phyloP scores from a whole-genome alignment of 176 grass and related monocot species.

The Cenchrus fungigraminus region DNA sequence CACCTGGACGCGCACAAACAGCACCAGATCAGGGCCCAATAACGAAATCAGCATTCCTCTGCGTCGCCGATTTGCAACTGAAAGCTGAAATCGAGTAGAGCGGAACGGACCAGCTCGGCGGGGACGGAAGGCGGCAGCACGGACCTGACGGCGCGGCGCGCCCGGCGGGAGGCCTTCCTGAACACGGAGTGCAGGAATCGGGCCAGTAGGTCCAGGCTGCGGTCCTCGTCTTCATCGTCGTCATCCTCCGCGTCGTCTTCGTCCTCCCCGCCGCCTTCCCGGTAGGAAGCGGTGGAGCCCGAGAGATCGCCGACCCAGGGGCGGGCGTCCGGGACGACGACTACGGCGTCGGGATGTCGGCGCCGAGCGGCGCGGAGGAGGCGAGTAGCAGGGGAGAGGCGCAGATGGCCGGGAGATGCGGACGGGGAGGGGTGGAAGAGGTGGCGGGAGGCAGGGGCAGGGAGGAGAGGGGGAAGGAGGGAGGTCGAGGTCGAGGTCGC shows the following conservation, averaged over 20 bases:
- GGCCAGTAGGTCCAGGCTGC: constrained; percentile 83
- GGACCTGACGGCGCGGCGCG: constrained; percentile 74
- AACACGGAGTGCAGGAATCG: constrained; percentile 75
- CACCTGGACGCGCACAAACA: constrained; percentile 54
- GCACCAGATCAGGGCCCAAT: constrained; percentile 33
- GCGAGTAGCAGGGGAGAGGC: constrained; percentile 13
- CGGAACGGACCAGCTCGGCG: constrained; percentile 68
- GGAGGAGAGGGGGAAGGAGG: constrained; percentile 26
- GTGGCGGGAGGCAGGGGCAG: constrained; percentile 14
- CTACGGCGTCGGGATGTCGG: constrained; percentile 57
- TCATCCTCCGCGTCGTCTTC: constrained; percentile 56
- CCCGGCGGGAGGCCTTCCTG: constrained; percentile 72
- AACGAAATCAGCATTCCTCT: constrained; percentile 3
- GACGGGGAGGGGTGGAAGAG: constrained; percentile 9
- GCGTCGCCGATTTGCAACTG: neutral
- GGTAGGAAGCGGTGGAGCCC: constrained; percentile 44
- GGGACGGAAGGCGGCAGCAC: constrained; percentile 90
- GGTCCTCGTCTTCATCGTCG: constrained; percentile 65
- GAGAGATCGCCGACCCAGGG: constrained; percentile 66
- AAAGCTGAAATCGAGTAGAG: neutral
- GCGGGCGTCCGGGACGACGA: constrained; percentile 68
- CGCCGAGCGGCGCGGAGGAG: constrained; percentile 51
- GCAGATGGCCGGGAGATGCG: constrained; percentile 24
- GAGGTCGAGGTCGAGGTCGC: constrained; percentile 52
- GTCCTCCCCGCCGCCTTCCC: constrained; percentile 47